Evolutionary conservation across 139 green algal species (phyloP), one percentile per base, ranked within the genome.

Genomic region (Haematococcus sp.): DNA sequence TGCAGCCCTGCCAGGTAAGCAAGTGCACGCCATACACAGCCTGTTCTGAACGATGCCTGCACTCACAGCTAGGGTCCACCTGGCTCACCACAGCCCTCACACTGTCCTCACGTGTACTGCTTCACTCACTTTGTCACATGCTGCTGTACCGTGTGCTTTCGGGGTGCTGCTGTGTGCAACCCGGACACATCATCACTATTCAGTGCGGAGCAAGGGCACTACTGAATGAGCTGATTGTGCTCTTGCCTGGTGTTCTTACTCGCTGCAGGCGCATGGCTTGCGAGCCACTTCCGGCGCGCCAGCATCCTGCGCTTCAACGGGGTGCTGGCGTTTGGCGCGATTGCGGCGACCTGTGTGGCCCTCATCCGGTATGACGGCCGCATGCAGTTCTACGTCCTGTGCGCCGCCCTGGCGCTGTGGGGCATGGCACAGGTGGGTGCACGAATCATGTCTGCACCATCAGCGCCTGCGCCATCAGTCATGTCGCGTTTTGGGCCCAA

Each of bases 371-470:
- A 71, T 27, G 54, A 68, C 4, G 49, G 66, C 56, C 11, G 28
- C 58, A 15, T 4, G 20, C 73, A 85, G 75, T 85, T 76, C 59
- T 15, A 59, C 16, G 40, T 81, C 25, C 68, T 86, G 61, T 86
- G 76, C 63, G 52, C 46, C 27, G 76, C 55, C 3, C 61, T 80
- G 34, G 68, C 77, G 27, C 74, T 86, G 61, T 83, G 76, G 81
- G 81, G 81, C 30, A 52, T 86, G 43, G 74, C 76, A 17, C 70
- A 80, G 73, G 77, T 79, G 49, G 3, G 70, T 51, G 28, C 4
- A n/a, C n/a, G n/a, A n/a, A n/a, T n/a, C n/a, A n/a, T n/a, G n/a
- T n/a, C 46, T 55, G 46, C 46, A 55, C 46, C 17, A 17, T 55
- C 15, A 55, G 15, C 46, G 15, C 46, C 15, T 55, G 46, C 15